Base-by-base conservation (phyloP, 441 rosid genomes). In the Populus hybrid region DNA sequence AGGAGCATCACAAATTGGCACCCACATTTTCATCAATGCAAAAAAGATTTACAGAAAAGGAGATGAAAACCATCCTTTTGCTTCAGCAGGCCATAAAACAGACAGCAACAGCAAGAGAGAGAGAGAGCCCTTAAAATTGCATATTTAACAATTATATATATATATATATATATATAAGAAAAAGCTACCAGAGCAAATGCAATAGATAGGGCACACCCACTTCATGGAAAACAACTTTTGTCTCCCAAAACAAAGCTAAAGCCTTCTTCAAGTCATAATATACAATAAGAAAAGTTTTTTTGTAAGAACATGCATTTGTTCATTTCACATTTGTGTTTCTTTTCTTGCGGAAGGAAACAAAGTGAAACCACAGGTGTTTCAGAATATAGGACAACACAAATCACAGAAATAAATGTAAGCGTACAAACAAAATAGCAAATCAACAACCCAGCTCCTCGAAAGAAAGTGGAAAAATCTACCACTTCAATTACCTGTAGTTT, bases 1-100 rank as follows among this genome's bases (percentile, higher is more conserved):
- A 89, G 71, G 32, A 79, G 80, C 79, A 82, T 76, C 53, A 80
- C 73, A 75, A 79, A 77, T 72, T 74, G 32, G 68, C 76, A 71
- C 74, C 70, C 64, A 79, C 35, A 73, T 73, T 63, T 66, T 75
- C 75, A 79, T 70, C 79, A 64, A 70, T 30, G 46, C 42, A 26
- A 73, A 70, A 24, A 78, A 40, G 70, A 24, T 64, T 76, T 30
- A 74, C 53, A 46, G 53, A 14, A 46, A 46, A 46, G 53, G 53
- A 46, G 53, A 46, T 46, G 53, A 46, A 24, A 46, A 12, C 19
- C 57, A 46, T 46, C 57, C 19, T 46, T 46, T 46, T 46, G 19
- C 57, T 46, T 12, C 57, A 46, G 57, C 42, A 46, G 16, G 16
- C 57, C 19, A 46, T 4, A 46, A 38, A 38, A 38, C 3, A 38